Evolutionary conservation across 1,139 yeast genomes (phyloP), one percentile per base, ranked within the genome.

Genomic region (Scheffersomyces titani): DNA sequence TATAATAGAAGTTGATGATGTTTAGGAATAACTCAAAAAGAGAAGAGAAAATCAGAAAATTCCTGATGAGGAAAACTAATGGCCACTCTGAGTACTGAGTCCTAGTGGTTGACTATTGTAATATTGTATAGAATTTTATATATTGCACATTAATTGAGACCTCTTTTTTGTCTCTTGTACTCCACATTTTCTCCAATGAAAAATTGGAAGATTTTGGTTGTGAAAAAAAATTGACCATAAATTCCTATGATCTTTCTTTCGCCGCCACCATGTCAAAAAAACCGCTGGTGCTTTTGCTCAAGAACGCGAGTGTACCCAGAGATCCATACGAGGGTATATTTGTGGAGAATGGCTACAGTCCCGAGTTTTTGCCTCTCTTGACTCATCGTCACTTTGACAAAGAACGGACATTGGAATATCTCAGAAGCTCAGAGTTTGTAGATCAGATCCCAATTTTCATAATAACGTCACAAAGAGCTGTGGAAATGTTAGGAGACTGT

Each of bases 391-490:
- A 84, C 55, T 73, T 81, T 20, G 81, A 86, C 54, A 79, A 83
- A 18, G 63, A 68, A 0, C 77, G 71, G 18, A 79, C 89, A 3
- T 66, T 77, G 2, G 61, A 63, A 0, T 80, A 78, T 58, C 71
- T 90, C 9, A 65, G 64, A 6, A 74, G 84, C 2, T 62, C 67
- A 0, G 77, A 74, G 22, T 87, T 86, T 62, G 59, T 81, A 9
- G 48, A 63, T 3, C 64, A 70, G 0, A 69, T 81, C 53, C 76
- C 80, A 55, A 83, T 85, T 0, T 72, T 91, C 49, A 88, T 94
- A 11, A 86, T 94, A n/a, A 92, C 98, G 0, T 89, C 97, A 3
- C 98, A 93, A 69, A 74, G 98, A 62, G 97, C 98, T 0, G 97
- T 93, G 0, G 98, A 93, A 65, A 89, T 93, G 44, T 72, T 89